Evolutionary conservation across 805 yeast genomes (phyloP).

Genomic region (Candida silvicultrix): DNA sequence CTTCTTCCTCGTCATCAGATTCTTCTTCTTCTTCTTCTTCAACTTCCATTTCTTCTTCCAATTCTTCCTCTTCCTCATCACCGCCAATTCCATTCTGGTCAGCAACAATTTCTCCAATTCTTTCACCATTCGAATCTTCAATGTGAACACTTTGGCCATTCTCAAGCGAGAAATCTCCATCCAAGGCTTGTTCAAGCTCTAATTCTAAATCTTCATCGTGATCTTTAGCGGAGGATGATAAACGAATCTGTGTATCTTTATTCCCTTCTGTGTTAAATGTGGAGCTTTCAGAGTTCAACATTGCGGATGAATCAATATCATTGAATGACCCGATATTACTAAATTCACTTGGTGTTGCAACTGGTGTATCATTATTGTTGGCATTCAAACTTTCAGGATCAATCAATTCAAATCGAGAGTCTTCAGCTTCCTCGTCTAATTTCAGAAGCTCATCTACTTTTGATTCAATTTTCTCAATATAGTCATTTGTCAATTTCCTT

Average conservation of each 20-base stretch:
- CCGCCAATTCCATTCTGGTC: constrained; percentile 12
- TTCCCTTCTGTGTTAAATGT: background rate
- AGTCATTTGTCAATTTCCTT: constrained; percentile 59
- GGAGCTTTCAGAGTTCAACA: background rate
- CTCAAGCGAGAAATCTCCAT: constrained; percentile 15
- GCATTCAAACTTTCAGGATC: constrained; percentile 39
- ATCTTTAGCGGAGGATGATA: constrained; percentile 3
- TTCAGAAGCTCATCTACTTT: constrained; percentile 71
- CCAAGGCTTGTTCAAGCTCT: constrained; percentile 51
- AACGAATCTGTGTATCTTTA: background rate
- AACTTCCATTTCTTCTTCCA: constrained; percentile 19
- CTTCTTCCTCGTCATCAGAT: constrained; percentile 44
- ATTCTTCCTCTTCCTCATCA: constrained; percentile 18
- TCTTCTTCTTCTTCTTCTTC: constrained; percentile 26
- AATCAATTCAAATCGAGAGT: constrained; percentile 66
- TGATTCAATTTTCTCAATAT: constrained; percentile 71
- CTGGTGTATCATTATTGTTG: constrained; percentile 15
- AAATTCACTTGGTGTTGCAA: constrained; percentile 19
- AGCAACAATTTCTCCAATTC: constrained; percentile 26
- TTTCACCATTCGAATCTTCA: constrained; percentile 20
- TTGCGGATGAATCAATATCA: background rate
- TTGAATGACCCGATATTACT: background rate
- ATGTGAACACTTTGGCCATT: background rate
- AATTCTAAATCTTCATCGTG: constrained; percentile 42
- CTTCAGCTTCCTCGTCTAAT: constrained; percentile 80